phyloP scores from a whole-genome alignment of 2,329 filamentous ascomycete genomes.

The Xylaria multiplex region DNA sequence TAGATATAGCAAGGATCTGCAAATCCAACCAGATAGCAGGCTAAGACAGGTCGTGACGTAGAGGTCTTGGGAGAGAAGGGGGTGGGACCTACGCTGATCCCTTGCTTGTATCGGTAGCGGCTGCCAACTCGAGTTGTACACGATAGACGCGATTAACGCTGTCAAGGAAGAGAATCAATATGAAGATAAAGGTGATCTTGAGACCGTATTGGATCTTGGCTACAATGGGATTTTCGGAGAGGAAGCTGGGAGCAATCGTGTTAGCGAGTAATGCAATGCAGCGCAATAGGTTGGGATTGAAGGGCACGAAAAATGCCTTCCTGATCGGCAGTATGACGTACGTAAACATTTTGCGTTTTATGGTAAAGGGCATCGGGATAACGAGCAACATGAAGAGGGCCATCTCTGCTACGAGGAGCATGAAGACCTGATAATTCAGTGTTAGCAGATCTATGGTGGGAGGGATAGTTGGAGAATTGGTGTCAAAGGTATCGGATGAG shows the following conservation, averaged over 20 bases:
- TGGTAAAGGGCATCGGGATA: slow-evolving; percentile 86
- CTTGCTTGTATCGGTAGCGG: slow-evolving; percentile 71
- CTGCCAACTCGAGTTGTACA: slow-evolving; percentile 87
- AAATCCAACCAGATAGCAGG: neutral
- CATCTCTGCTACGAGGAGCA: slow-evolving; percentile 86
- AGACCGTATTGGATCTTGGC: slow-evolving; percentile 97
- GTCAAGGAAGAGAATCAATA: slow-evolving; percentile 96
- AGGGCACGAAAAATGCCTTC: neutral
- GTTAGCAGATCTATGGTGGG: slow-evolving; percentile 43
- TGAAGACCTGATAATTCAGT: slow-evolving; percentile 72
- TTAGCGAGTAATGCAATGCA: slow-evolving; percentile 24
- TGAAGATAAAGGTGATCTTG: slow-evolving; percentile 99
- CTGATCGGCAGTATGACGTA: slow-evolving; percentile 51
- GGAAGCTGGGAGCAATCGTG: slow-evolving; percentile 71
- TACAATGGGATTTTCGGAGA: slow-evolving; percentile 84
- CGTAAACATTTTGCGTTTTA: slow-evolving; percentile 86
- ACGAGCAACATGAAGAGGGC: slow-evolving; percentile 80
- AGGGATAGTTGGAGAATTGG: neutral
- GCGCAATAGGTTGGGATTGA: neutral
- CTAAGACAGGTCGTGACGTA: neutral
- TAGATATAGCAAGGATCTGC: neutral
- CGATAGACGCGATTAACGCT: slow-evolving; percentile 96
- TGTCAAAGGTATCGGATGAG: neutral
- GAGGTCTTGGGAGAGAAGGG: neutral
- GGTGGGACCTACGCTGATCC: slow-evolving; percentile 57